Conservation (phyloP, 352 stramenopile species). For the Blastocystis sp. region DNA sequence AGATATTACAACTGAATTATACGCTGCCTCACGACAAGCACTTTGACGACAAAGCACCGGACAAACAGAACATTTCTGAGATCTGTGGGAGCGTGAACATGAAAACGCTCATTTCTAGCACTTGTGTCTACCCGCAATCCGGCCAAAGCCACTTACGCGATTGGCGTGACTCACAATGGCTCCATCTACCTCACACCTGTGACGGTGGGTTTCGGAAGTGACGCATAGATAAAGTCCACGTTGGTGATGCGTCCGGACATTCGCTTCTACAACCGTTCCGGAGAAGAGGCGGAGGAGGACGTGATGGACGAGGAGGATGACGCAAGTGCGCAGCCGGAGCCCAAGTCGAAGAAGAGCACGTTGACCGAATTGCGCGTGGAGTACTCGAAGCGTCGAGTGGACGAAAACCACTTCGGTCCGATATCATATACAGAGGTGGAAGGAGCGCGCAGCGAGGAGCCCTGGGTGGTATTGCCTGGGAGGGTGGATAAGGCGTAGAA, state of each 20-base stretch:
- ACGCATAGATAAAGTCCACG: constrained; percentile 61
- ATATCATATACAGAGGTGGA: constrained; percentile 45
- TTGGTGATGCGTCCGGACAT: constrained; percentile 73
- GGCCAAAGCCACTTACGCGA: constrained; percentile 65
- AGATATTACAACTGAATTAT: constrained; percentile 64
- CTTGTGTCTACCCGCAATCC: constrained; percentile 51
- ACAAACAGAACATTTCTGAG: constrained; percentile 59
- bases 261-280: background rate
- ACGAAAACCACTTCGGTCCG: constrained; percentile 68
- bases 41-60: constrained; percentile 56
- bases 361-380: constrained; percentile 54
- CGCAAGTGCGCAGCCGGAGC: background rate
- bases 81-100: too few species aligned
- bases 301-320: constrained; percentile 25
- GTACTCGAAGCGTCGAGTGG: constrained; percentile 61
- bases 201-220: background rate
- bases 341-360: constrained; percentile 33
- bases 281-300: constrained; percentile 35
- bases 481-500: constrained; percentile 2
- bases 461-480: constrained; percentile 40
- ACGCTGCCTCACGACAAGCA: constrained; percentile 63
- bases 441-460: constrained; percentile 39
- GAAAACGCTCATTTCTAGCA: constrained; percentile 1
- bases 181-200: constrained; percentile 67
- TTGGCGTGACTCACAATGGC: constrained; percentile 67